Base-by-base conservation (phyloP, 2,329 filamentous ascomycete genomes). In the Leptographium wingfieldii region DNA sequence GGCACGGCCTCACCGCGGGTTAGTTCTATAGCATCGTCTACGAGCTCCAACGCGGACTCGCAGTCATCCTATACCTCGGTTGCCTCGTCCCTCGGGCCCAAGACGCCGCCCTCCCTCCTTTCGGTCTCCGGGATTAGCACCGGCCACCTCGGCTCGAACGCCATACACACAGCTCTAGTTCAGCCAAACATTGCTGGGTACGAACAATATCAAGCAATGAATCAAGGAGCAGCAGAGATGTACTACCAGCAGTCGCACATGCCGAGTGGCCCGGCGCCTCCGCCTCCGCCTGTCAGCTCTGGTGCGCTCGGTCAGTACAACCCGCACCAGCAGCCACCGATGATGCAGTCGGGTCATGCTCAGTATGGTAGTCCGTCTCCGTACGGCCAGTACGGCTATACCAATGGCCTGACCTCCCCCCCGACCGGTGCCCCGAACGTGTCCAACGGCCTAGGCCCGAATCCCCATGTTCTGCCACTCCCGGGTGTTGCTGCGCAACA, bases 381-480 rank as follows among this genome's bases (percentile, higher is more conserved):
- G 80, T 94, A 76, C 73, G 76, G 65, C 59, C 82, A 85, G 65
- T 95, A 95, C 71, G 82, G 79, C 31, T 95, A 95, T 67, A 69
- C 81, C 49, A 88, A 87, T 73, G 88, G 87, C 55, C 79, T 96
- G 63, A 84, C 89, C 3, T 92, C 91, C n/a, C 87, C 88, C n/a
- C 83, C 86, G 59, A 80, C 83, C 12, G 82, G 79, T 3, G 81
- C 82, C 19, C 84, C 88, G 22, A 22, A 35, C 46, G 85, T 88
- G 10, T 82, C 87, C 4, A 86, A 85, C 53, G 80, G 84, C 5
- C 87, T 95, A 81, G 81, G 79, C 58, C 77, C 66, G 10, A 73
- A 72, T 2, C 69, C 85, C 66, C 84, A 85, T 49, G 83, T 89
- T 5, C 80, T 94, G 63, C 82, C 90, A 46, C 77, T 91, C 9